These are phyloP conservation scores for Candida germanica DNA, from an alignment of 805 yeast species.

Conservation along the genomic window DNA sequence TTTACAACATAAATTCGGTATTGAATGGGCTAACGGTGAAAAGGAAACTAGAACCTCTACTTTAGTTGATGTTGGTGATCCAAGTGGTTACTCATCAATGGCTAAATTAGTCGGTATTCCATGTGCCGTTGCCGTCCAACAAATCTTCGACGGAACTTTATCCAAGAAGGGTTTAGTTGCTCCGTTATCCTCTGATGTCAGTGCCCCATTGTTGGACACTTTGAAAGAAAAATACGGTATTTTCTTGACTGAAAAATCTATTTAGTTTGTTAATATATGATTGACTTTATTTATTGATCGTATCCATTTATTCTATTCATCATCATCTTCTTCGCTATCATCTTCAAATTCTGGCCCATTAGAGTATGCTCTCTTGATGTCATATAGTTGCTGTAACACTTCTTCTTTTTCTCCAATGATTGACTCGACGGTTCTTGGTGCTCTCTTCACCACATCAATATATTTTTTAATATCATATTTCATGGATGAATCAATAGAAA, in stretches of 20 bases:
- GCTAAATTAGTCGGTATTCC: slow-evolving; percentile 98
- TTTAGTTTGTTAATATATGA: not conserved
- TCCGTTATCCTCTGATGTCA: slow-evolving; percentile 87
- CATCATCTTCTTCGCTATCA: slow-evolving; percentile 18
- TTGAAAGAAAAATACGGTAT: slow-evolving; percentile 89
- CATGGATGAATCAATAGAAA: slow-evolving; percentile 22
- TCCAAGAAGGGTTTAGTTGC: slow-evolving; percentile 80
- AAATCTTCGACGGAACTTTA: slow-evolving; percentile 77
- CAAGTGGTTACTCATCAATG: slow-evolving; percentile 91
- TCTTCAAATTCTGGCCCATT: slow-evolving; percentile 28
- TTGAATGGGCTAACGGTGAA: slow-evolving; percentile 92
- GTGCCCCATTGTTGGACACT: slow-evolving; percentile 86
- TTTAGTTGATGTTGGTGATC: slow-evolving; percentile 88
- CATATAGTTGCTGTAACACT: slow-evolving; percentile 32
- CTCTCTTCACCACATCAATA: slow-evolving; percentile 18
- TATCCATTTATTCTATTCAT: slow-evolving; percentile 1
- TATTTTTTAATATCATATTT: slow-evolving; percentile 28
- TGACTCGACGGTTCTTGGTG: slow-evolving; percentile 11
- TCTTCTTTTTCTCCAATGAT: slow-evolving; percentile 26
- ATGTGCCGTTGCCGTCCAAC: slow-evolving; percentile 90
- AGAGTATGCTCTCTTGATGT: slow-evolving; percentile 30
- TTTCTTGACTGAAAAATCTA: slow-evolving; percentile 82
- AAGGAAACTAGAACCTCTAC: slow-evolving; percentile 94
- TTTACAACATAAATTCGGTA: slow-evolving; percentile 96
- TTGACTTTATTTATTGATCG: not conserved